Conservation (phyloP, 2,329 filamentous ascomycete genomes). For the Apiospora marii region DNA sequence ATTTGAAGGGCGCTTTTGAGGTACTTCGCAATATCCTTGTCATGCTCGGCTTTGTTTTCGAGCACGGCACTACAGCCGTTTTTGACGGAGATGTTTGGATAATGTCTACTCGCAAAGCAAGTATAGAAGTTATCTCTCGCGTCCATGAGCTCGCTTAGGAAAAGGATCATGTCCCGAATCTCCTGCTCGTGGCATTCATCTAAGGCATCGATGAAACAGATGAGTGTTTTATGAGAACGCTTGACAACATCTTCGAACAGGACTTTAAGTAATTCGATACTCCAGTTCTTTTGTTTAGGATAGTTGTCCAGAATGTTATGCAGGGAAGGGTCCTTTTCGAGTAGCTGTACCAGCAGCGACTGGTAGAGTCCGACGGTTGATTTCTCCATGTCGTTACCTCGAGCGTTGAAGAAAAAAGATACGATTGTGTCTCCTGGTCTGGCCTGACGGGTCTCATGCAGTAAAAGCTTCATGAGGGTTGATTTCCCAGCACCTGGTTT, state of each 20-base stretch:
- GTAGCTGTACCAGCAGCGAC: conserved; percentile 55
- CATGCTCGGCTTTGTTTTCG: conserved; percentile 44
- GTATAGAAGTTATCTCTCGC: conserved; percentile 36
- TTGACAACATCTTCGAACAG: conserved; percentile 35
- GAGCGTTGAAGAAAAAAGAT: conserved; percentile 59
- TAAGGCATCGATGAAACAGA: conserved; percentile 46
- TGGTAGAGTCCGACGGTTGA: conserved; percentile 57
- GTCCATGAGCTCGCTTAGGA: conserved; percentile 48
- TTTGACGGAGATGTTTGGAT: conserved; percentile 43
- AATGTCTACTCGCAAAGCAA: conserved; percentile 52
- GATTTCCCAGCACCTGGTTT: conserved; percentile 47
- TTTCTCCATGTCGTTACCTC: conserved; percentile 52
- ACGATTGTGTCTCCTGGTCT: conserved; percentile 32
- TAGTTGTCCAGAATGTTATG: conserved; percentile 41
- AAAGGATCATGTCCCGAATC: conserved; percentile 50
- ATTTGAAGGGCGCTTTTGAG: neutral
- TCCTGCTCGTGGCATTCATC: conserved; percentile 57
- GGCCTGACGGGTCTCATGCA: conserved; percentile 28
- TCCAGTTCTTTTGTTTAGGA: neutral
- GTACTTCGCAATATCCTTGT: neutral
- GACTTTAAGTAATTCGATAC: conserved; percentile 33
- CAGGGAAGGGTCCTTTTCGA: conserved; percentile 45
- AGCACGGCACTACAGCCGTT: conserved; percentile 40
- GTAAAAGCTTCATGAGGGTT: conserved; percentile 53
- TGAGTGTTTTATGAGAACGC: conserved; percentile 26